Evolutionary conservation across 805 yeast genomes (phyloP), one percentile per base, ranked within the genome.

Genomic region (Wickerhamomyces canadensis): DNA sequence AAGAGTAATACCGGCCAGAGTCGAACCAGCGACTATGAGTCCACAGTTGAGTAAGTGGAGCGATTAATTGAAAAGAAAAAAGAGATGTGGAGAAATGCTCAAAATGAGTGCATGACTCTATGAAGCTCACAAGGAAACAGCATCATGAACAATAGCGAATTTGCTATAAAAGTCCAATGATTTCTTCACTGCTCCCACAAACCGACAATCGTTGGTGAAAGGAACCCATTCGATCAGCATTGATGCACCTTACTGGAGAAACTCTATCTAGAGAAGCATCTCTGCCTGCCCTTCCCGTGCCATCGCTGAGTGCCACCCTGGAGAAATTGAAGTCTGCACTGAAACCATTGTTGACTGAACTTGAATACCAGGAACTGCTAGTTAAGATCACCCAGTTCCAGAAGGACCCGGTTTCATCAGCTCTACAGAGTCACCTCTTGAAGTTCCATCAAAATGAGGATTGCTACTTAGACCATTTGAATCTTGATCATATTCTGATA

Each of bases 231-330:
- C 23, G 10, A 21, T 21, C 23, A 21, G 7, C 10, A 7, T 10
- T 21, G 9, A 5, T 9, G 29, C 12, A 27, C 14, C 10, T 7
- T 21, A 7, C 7, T 7, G 7, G 17, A 18, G 13, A 24, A 33
- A 10, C 33, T 14, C 31, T 16, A 16, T 18, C 21, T 6, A 18
- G 32, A 19, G 32, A 29, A 13, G 17, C 18, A 11, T 11, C 32
- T 14, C 58, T 82, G 16, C 85, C 87, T 1, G 58, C 56, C 25
- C 61, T 83, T 17, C 88, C 88, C 0, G 73, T 84, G 12, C 91
- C 94, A 0, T 58, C 65, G 11, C 51, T 82, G 5, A 40, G 57
- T 2, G 49, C 68, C 3, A 76, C 88, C 0, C 58, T 77, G 13
- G 58, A 57, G 17, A 81, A 79, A 49, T 57, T 81, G 12, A 58